These are phyloP conservation scores for Diatrype stigma DNA, from an alignment of 2,329 filamentous ascomycete genomes.

Conservation along the genomic window DNA sequence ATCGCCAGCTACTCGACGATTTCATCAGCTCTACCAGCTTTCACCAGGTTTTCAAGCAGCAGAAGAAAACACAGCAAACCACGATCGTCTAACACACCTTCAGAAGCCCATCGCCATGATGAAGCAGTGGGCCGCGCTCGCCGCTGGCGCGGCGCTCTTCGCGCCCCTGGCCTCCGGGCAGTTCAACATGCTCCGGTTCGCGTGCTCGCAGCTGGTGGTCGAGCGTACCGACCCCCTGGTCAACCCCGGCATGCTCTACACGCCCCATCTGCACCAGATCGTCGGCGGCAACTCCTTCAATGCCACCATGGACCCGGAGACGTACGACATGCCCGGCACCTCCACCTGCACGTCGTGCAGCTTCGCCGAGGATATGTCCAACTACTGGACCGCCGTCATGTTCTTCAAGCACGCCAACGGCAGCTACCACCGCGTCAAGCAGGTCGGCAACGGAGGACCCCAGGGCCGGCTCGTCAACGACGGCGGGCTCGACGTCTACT, in stretches of 20 bases:
- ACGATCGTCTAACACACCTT: neutral
- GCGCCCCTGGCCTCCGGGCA: conserved; percentile 27
- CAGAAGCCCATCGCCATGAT: conserved; percentile 11
- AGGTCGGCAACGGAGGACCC: conserved; percentile 40
- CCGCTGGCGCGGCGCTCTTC: conserved; percentile 27
- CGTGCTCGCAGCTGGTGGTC: conserved; percentile 44
- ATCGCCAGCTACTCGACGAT: neutral
- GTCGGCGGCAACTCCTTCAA: conserved; percentile 43
- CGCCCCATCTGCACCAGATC: conserved; percentile 44
- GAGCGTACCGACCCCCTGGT: conserved; percentile 43
- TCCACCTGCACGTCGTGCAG: conserved; percentile 41
- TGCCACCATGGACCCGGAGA: conserved; percentile 36
- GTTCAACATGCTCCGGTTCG: conserved; percentile 42
- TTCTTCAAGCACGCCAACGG: conserved; percentile 42
- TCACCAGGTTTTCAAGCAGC: neutral
- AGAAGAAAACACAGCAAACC: neutral
- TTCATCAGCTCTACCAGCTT: neutral
- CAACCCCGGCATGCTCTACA: conserved; percentile 40
- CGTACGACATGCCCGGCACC: conserved; percentile 29
- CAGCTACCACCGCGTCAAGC: conserved; percentile 38
- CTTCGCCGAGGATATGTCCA: conserved; percentile 40
- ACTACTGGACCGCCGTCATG: conserved; percentile 45
- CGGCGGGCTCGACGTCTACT: conserved; percentile 41
- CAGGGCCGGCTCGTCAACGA: conserved; percentile 40
- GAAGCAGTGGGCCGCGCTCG: conserved; percentile 30